phyloP scores from a whole-genome alignment of 2,329 filamentous ascomycete species.

The Penicillium palitans region DNA sequence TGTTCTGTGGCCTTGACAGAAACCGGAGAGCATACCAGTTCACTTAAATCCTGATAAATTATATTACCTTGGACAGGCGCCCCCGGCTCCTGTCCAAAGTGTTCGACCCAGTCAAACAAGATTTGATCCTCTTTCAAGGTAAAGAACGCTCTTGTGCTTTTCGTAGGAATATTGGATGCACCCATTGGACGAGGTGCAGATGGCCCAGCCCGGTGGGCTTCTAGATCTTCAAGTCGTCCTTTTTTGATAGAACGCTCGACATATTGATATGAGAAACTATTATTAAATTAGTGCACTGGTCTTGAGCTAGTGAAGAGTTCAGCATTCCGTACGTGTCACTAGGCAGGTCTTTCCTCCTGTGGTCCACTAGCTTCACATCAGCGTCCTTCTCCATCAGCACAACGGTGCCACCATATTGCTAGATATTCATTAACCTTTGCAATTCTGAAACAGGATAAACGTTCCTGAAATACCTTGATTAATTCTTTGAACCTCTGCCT shows the following conservation, averaged over 20 bases:
- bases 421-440: constrained; percentile 3
- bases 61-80: constrained; percentile 42
- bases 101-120: constrained; percentile 47
- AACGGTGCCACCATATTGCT: constrained; percentile 57
- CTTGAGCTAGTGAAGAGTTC: constrained; percentile 4
- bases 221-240: constrained; percentile 50
- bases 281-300: constrained; percentile 4
- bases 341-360: constrained; percentile 52
- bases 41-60: constrained; percentile 48
- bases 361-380: constrained; percentile 61
- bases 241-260: constrained; percentile 56
- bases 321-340: constrained; percentile 50
- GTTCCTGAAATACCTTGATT: constrained; percentile 43
- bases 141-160: constrained; percentile 35
- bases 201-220: constrained; percentile 51
- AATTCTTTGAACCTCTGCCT: constrained; percentile 51
- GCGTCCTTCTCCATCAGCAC: constrained; percentile 56
- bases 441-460: background rate
- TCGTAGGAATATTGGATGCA: constrained; percentile 40
- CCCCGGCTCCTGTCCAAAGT: constrained; percentile 33
- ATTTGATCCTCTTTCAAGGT: constrained; percentile 48
- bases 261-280: constrained; percentile 58
- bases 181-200: constrained; percentile 47
- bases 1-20: background rate
- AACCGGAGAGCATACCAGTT: constrained; percentile 31